Conservation (phyloP, 441 rosid genomes). For the Corymbia citriodora region DNA sequence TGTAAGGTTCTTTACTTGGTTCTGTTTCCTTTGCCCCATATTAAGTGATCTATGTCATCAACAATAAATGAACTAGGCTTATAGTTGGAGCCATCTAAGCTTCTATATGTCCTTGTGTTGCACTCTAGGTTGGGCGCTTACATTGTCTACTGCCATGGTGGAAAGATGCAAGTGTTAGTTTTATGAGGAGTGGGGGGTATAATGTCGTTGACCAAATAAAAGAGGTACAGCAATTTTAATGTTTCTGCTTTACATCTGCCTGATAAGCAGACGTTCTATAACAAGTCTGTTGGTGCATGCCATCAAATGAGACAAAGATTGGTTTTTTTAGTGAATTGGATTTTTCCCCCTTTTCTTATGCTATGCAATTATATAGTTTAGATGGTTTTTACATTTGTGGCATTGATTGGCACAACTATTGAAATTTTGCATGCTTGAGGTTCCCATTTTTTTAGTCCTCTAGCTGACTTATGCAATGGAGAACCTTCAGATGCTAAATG, state of each 20-base stretch:
- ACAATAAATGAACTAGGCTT: background rate
- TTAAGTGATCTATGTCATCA: background rate
- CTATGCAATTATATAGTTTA: background rate
- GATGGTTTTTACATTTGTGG: background rate
- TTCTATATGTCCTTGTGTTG: background rate
- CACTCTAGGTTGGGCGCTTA: conserved; percentile 45
- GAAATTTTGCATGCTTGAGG: background rate
- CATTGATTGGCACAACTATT: background rate
- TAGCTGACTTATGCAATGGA: background rate
- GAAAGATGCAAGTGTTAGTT: conserved; percentile 59
- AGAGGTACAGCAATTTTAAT: conserved; percentile 25
- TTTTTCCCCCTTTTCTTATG: background rate
- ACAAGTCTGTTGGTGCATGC: background rate
- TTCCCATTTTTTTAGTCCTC: background rate
- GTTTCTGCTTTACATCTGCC: background rate
- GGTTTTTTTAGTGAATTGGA: background rate
- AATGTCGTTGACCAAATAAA: conserved; percentile 48
- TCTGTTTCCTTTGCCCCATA: background rate
- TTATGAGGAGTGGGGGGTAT: conserved; percentile 67
- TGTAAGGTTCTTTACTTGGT: conserved; percentile 22
- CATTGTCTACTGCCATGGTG: conserved; percentile 77
- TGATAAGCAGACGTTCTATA: background rate
- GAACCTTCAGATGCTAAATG: background rate
- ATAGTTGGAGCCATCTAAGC: conserved; percentile 1
- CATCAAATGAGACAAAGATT: background rate